A percentile compares a stretch with the other conserved stretches of the same genome.
Conservation (phyloP, 1,284 basidiomycete genomes). For the Albatrellus sp. region DNA sequence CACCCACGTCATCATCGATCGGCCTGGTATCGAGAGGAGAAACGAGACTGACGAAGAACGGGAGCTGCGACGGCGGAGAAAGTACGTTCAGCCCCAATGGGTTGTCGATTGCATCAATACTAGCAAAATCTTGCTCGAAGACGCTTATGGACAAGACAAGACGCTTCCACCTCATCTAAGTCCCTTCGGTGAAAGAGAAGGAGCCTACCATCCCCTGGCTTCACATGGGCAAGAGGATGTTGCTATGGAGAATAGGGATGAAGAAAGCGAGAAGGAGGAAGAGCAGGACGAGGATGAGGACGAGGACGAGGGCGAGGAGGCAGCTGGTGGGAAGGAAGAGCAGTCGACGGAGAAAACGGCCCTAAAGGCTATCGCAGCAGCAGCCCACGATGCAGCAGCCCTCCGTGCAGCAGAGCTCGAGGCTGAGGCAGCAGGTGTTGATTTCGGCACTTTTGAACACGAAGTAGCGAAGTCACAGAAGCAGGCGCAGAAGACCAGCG, state of each 20-base stretch:
- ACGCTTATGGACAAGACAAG: constrained; percentile 78
- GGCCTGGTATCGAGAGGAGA: constrained; percentile 48
- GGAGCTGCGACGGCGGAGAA: constrained; percentile 57
- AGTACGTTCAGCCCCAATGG: constrained; percentile 97
- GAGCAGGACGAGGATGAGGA: constrained; percentile 23
- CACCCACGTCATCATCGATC: constrained; percentile 94
- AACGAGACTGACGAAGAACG: constrained; percentile 48
- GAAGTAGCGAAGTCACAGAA: constrained; percentile 62
- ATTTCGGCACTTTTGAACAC: constrained; percentile 75
- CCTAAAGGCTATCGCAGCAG: constrained; percentile 44
- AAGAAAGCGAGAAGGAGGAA: constrained; percentile 22
- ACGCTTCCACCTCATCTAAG: constrained; percentile 91
- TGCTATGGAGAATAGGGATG: constrained; percentile 19
- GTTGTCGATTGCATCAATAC: constrained; percentile 93
- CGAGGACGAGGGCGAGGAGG: constrained; percentile 24
- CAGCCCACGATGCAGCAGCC: constrained; percentile 54
- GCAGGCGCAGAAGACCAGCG: constrained; percentile 28
- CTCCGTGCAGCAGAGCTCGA: constrained; percentile 86
- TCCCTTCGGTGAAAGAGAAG: constrained; percentile 82
- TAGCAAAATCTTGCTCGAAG: constrained; percentile 76
- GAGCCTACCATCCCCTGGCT: constrained; percentile 58
- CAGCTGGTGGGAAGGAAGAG: constrained; percentile 23
- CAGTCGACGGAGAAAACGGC: constrained; percentile 34
- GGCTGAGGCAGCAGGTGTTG: constrained; percentile 84
- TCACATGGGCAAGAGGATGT: constrained; percentile 22